Base-by-base conservation (phyloP, 169 alveolate genomes). In the Plasmodium ovale region DNA sequence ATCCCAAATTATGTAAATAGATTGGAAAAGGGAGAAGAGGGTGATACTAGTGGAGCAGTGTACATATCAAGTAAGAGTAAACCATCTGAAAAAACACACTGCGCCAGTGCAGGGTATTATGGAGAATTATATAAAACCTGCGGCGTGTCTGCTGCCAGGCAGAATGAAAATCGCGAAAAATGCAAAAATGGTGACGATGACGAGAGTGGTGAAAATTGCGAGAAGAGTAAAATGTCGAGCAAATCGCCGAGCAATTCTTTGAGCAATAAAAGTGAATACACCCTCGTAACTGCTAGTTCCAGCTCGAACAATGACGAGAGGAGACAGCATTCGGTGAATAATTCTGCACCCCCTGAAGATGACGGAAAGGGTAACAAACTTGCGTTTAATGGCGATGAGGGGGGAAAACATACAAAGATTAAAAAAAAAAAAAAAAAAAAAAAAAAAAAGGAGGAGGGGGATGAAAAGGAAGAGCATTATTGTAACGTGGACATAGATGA, bases 201-300 rank as follows among this genome's bases (percentile, higher is more conserved):
- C 10, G 39, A 21, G 33, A 69, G 33, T 47, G 65, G 31, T 3
- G 31, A 16, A 2, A 29, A 19, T 49, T 44, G 47, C 2, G 64
- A 51, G 29, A 35, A 47, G 14, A 56, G 29, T 42, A n/a, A n/a
- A n/a, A n/a, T n/a, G n/a, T n/a, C n/a, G n/a, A n/a, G n/a, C n/a
- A 54, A 27, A 25, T 29, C 68, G 1, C n/a, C 62, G 12, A 33
- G 19, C 14, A 33, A 87, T 35, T 71, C 72, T 23, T 29, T 39
- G 1, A 60, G 79, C 37, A 19, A 42, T 14, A 65, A 31, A 56
- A 60, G 87, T 51, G 49, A 39, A 5, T 49, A 53, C 9, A 69
- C 82, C 1, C 44, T 69, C 27, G 82, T 69, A 6, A 69, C 82
- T 5, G 82, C 65, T 2, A 69, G 65, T n/a, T 69, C 82, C 1